A percentile compares a stretch with the other conserved stretches of the same genome.
These are phyloP conservation scores for Yamadazyma mexicana DNA, from an alignment of 1,139 yeast genomes.

Conservation along the genomic window DNA sequence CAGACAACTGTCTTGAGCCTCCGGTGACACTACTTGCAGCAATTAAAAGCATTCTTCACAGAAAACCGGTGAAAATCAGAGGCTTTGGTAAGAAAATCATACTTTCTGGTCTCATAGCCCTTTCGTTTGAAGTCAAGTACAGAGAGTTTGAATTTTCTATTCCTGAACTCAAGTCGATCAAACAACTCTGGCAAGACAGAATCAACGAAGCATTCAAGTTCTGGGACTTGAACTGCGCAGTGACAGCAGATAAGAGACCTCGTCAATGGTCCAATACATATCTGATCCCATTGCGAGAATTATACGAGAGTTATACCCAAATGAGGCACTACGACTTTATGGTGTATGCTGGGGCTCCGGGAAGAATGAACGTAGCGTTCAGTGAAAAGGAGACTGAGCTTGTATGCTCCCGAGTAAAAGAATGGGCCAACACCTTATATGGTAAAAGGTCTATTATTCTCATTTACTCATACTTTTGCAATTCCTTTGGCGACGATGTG, in stretches of 20 bases:
- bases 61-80: constrained; percentile 18
- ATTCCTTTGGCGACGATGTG: constrained; percentile 44
- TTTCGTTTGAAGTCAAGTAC: constrained; percentile 24
- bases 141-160: constrained; percentile 17
- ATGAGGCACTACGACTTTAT: constrained; percentile 64
- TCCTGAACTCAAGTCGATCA: constrained; percentile 49
- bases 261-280: constrained; percentile 11
- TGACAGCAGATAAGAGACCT: constrained; percentile 10
- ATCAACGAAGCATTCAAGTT: constrained; percentile 62
- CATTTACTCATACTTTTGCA: constrained; percentile 54
- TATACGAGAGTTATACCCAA: constrained; percentile 19
- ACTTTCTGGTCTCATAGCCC: constrained; percentile 68
- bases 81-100: constrained; percentile 63
- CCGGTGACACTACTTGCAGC: constrained; percentile 46
- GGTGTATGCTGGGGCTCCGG: constrained; percentile 75
- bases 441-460: constrained; percentile 33
- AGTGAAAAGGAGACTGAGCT: constrained; percentile 49
- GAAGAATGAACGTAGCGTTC: constrained; percentile 70
- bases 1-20: constrained; percentile 6
- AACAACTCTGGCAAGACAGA: constrained; percentile 66
- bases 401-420: constrained; percentile 48
- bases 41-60: constrained; percentile 22
- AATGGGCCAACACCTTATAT: constrained; percentile 37
- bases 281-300: constrained; percentile 18
- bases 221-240: constrained; percentile 14